Conservation (phyloP, 2,329 filamentous ascomycete genomes). For the Trichoderma sp. region DNA sequence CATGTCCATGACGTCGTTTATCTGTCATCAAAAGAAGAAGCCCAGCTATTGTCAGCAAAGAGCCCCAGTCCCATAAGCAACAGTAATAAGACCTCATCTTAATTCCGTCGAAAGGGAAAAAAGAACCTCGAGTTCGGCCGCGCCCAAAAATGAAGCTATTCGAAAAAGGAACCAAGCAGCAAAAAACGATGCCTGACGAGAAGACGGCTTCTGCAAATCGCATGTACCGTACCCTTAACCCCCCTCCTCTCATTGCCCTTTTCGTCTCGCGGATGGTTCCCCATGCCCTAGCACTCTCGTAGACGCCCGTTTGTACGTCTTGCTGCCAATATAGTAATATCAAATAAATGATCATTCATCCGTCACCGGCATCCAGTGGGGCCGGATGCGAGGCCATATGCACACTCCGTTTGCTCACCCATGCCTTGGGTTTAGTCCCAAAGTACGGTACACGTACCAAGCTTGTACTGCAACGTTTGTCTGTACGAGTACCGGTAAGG, state of each 20-base stretch:
- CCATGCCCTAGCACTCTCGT: neutral
- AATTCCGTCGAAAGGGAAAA: neutral
- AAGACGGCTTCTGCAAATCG: neutral
- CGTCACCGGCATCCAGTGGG: conserved; percentile 9
- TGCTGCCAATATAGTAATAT: conserved; percentile 5
- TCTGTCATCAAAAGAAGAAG: neutral
- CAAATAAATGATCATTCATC: conserved; percentile 14
- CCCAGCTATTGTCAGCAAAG: conserved; percentile 6
- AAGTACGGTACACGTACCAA: neutral
- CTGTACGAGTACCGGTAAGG: neutral
- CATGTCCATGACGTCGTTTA: conserved; percentile 1
- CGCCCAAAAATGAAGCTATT: neutral
- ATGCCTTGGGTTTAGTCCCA: neutral
- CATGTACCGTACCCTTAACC: neutral
- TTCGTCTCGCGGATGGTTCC: neutral
- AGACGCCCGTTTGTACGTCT: conserved; percentile 4
- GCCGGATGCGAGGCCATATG: conserved; percentile 1
- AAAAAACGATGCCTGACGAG: conserved; percentile 4
- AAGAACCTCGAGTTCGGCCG: neutral
- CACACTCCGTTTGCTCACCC: neutral
- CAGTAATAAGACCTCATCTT: neutral
- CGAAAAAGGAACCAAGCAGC: neutral
- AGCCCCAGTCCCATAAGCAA: conserved; percentile 3
- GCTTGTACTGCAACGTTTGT: neutral
- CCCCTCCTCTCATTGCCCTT: neutral